These are phyloP conservation scores for Solanum megistacrolobum DNA, from an alignment of 257 asterid species.

Conservation along the genomic window DNA sequence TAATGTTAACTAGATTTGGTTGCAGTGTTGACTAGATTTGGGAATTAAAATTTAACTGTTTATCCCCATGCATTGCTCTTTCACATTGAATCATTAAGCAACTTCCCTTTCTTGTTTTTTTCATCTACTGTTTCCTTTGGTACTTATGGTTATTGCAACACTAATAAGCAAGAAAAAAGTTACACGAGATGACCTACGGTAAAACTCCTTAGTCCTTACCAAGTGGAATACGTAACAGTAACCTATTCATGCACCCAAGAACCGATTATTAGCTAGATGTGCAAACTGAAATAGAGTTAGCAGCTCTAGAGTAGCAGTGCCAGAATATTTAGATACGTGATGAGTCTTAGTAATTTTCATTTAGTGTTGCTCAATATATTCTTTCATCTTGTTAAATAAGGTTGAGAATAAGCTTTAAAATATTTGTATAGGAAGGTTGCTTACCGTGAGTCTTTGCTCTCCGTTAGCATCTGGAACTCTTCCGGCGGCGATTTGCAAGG, in stretches of 20 bases:
- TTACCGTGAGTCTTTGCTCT: constrained; percentile 27
- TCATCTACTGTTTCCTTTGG: not conserved
- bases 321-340: not conserved
- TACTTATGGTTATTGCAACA: not conserved
- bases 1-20: not conserved
- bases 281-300: not conserved
- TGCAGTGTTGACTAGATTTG: not conserved
- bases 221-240: not conserved
- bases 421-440: not conserved
- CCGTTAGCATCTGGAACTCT: not conserved
- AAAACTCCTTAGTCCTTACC: not conserved
- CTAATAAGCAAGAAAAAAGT: not conserved
- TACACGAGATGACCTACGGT: not conserved
- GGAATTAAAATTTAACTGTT: not conserved
- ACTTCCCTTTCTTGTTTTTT: not conserved
- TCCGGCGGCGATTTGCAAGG: constrained; percentile 1
- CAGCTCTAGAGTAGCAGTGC: not conserved
- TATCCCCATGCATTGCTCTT: not conserved
- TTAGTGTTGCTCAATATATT: not conserved
- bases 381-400: not conserved
- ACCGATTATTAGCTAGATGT: not conserved
- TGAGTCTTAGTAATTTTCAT: not conserved
- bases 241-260: not conserved
- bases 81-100: not conserved
- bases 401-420: not conserved